Percentiles rank a stretch among this genome's conserved stretches.
These are phyloP conservation scores for Copromyces sp. DNA, from an alignment of 495 filamentous ascomycete genomes.

Conservation along the genomic window DNA sequence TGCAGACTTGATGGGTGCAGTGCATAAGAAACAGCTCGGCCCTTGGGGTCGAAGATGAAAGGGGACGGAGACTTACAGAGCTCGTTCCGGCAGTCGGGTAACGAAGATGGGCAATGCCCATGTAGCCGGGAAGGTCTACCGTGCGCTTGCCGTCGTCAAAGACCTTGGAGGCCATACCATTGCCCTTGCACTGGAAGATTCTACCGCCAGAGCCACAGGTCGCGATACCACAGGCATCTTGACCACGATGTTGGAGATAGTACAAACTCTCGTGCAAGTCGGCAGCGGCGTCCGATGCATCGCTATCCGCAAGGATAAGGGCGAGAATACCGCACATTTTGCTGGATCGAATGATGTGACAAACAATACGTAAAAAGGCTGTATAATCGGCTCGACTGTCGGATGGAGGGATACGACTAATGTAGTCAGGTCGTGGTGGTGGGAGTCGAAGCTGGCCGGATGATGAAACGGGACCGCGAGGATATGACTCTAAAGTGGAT, in stretches of 20 bases:
- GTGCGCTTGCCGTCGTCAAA: constrained; percentile 71
- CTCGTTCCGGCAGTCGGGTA: constrained; percentile 89
- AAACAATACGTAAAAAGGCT: not conserved
- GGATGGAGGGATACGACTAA: not conserved
- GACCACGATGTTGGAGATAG: constrained; percentile 71
- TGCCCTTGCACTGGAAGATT: constrained; percentile 85
- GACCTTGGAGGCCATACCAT: constrained; percentile 80
- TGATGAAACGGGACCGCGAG: not conserved
- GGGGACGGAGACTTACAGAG: constrained; percentile 30
- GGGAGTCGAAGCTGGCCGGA: not conserved
- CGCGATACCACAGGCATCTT: constrained; percentile 86
- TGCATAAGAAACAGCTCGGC: not conserved
- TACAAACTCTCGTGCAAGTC: constrained; percentile 87
- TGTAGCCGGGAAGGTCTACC: constrained; percentile 71
- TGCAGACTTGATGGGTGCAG: not conserved
- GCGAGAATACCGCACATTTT: constrained; percentile 84
- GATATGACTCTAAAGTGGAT: not conserved
- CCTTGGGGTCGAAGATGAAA: not conserved
- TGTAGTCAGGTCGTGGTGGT: not conserved
- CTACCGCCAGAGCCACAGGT: constrained; percentile 69
- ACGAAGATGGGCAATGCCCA: constrained; percentile 82
- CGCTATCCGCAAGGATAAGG: constrained; percentile 60
- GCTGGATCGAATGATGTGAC: not conserved
- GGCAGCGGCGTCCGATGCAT: constrained; percentile 30
- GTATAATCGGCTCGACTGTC: not conserved